phyloP scores from a whole-genome alignment of 371 early-diverging fungal species.

The Actinomortierella wolfii region DNA sequence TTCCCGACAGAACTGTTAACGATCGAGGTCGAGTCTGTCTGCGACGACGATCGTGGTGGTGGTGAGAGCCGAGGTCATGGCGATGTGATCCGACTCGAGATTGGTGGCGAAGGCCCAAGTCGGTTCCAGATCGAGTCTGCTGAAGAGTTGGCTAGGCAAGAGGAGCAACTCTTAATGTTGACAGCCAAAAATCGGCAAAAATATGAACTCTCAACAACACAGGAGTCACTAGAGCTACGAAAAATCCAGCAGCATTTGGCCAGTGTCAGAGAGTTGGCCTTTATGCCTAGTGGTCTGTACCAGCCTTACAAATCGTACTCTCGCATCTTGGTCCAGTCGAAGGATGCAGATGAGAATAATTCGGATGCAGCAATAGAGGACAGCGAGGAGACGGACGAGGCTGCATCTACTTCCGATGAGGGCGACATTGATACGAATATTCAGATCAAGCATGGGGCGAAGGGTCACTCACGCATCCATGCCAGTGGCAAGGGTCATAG shows the following conservation, averaged over 20 bases:
- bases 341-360: neutral
- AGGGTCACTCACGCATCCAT: too few species aligned
- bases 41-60: constrained; percentile 9
- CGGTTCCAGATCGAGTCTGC: constrained; percentile 31
- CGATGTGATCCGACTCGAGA: constrained; percentile 18
- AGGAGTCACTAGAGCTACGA: too few species aligned
- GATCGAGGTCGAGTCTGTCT: constrained; percentile 34
- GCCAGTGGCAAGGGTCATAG: neutral
- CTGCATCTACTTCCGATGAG: too few species aligned
- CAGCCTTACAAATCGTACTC: constrained; percentile 32
- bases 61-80: too few species aligned
- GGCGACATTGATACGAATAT: too few species aligned
- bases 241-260: constrained; percentile 4
- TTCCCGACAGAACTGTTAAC: constrained; percentile 31
- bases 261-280: constrained; percentile 21
- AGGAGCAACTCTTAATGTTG: constrained; percentile 5
- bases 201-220: too few species aligned
- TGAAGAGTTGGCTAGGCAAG: constrained; percentile 6
- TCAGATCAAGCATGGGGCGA: too few species aligned
- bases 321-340: constrained; percentile 4
- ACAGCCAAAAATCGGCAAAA: constrained; percentile 2
- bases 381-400: too few species aligned
- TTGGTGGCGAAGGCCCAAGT: constrained; percentile 16
- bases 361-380: too few species aligned
- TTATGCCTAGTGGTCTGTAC: constrained; percentile 32